These are phyloP conservation scores for Babesia ovis DNA, from an alignment of 169 alveolate genomes.

Conservation along the genomic window DNA sequence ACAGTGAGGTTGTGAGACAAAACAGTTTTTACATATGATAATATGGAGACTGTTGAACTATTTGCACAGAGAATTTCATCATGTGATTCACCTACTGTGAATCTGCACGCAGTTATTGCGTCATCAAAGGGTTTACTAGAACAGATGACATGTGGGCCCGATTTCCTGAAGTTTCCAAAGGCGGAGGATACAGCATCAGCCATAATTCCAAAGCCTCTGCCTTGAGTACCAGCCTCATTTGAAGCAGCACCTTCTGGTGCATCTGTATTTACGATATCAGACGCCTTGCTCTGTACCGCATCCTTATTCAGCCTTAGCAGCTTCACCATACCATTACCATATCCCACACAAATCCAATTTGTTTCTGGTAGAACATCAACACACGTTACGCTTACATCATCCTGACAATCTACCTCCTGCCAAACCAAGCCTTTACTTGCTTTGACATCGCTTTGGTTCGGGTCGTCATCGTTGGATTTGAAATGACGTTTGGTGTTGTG, in stretches of 20 bases:
- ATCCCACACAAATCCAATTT: conserved; percentile 57
- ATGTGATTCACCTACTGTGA: conserved; percentile 58
- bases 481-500: conserved; percentile 46
- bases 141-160: conserved; percentile 48
- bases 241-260: conserved; percentile 1
- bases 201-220: conserved; percentile 61
- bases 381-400: conserved; percentile 40
- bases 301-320: conserved; percentile 36
- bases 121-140: conserved; percentile 44
- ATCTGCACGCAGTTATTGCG: conserved; percentile 49
- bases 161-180: conserved; percentile 47
- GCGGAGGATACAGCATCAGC: conserved; percentile 68
- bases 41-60: conserved; percentile 24
- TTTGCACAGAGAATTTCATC: conserved; percentile 57
- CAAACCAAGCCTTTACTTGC: conserved; percentile 9
- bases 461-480: conserved; percentile 29
- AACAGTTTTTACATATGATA: conserved; percentile 51
- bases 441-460: not conserved
- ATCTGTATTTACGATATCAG: conserved; percentile 5
- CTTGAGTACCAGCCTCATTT: not conserved
- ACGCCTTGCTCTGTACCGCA: conserved; percentile 6
- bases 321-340: conserved; percentile 53
- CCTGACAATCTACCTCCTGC: conserved; percentile 49
- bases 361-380: conserved; percentile 49
- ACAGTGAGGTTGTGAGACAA: conserved; percentile 54